Conservation (phyloP, 148 eudicot species). For the Fagopyrum homotropicum region DNA sequence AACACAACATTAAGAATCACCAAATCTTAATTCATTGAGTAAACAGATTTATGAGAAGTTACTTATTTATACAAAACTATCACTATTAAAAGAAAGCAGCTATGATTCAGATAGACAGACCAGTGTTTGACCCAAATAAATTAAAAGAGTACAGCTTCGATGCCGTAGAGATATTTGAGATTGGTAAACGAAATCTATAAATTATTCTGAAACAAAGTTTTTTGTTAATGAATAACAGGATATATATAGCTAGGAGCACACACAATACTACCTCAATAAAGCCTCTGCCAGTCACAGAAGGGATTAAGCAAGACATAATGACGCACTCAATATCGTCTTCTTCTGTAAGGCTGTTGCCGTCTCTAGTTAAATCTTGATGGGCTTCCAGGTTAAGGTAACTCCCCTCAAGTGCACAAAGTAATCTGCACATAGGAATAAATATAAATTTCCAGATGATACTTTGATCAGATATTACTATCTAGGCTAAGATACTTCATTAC, state of each 20-base stretch:
- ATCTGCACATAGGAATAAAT: slow-evolving; percentile 27
- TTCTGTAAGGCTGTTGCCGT: slow-evolving; percentile 24
- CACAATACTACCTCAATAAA: slow-evolving; percentile 65
- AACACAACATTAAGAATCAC: neutral
- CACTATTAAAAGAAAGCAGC: neutral
- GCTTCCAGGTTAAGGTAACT: slow-evolving; percentile 52
- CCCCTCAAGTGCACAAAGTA: slow-evolving; percentile 82
- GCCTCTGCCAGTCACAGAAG: slow-evolving; percentile 68
- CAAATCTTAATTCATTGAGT: neutral
- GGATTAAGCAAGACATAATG: slow-evolving; percentile 54
- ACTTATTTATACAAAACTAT: too few relatives aligned
- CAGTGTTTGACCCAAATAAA: too few relatives aligned
- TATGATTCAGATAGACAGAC: too few relatives aligned
- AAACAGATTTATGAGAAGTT: neutral
- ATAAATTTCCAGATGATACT: too few relatives aligned
- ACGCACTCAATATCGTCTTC: slow-evolving; percentile 39
- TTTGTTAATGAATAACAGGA: neutral
- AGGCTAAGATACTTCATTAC: too few relatives aligned
- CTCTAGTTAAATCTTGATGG: slow-evolving; percentile 31
- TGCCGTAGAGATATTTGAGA: too few relatives aligned
- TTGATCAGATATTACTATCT: too few relatives aligned
- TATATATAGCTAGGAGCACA: neutral
- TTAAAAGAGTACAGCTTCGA: too few relatives aligned
- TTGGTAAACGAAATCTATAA: too few relatives aligned
- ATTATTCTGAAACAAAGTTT: too few relatives aligned